Percentiles rank a stretch among this genome's conserved stretches.
Conservation (phyloP, 805 yeast species). For the Candida parachauliodes region DNA sequence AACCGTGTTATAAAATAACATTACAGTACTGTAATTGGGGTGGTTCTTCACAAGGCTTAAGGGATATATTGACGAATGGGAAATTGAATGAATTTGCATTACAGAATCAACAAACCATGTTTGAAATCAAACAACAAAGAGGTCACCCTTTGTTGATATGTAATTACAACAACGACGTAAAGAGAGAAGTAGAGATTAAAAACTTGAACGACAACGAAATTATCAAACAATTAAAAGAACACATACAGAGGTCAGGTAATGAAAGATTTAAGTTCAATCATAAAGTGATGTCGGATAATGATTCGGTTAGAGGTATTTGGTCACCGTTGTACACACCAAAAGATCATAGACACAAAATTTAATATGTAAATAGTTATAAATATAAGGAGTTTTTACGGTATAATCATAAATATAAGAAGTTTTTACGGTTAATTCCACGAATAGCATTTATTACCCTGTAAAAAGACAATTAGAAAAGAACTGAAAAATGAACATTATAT, state of each 20-base stretch:
- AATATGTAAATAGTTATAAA: conserved; percentile 20
- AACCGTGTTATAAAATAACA: conserved; percentile 71
- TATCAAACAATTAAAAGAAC: conserved; percentile 57
- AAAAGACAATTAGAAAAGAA: conserved; percentile 1
- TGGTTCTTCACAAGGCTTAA: conserved; percentile 84
- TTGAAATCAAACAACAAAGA: conserved; percentile 61
- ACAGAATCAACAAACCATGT: conserved; percentile 62
- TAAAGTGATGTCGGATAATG: conserved; percentile 71
- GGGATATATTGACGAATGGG: conserved; percentile 57
- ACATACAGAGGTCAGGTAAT: conserved; percentile 71
- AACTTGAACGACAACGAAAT: conserved; percentile 65
- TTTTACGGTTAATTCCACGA: too few species aligned
- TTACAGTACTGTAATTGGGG: conserved; percentile 93
- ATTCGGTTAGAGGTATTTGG: conserved; percentile 94
- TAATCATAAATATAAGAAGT: too few species aligned
- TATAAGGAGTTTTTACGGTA: neutral
- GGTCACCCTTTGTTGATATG: conserved; percentile 77
- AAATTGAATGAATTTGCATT: conserved; percentile 55
- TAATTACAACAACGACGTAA: conserved; percentile 31
- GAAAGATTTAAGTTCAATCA: conserved; percentile 61
- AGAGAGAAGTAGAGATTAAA: conserved; percentile 62
- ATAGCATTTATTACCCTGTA: neutral
- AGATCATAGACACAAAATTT: conserved; percentile 38
- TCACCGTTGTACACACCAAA: conserved; percentile 80
- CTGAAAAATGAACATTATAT: neutral